These are phyloP conservation scores for Arthrobotrys musiformis DNA, from an alignment of 2,329 filamentous ascomycete species.

Conservation along the genomic window DNA sequence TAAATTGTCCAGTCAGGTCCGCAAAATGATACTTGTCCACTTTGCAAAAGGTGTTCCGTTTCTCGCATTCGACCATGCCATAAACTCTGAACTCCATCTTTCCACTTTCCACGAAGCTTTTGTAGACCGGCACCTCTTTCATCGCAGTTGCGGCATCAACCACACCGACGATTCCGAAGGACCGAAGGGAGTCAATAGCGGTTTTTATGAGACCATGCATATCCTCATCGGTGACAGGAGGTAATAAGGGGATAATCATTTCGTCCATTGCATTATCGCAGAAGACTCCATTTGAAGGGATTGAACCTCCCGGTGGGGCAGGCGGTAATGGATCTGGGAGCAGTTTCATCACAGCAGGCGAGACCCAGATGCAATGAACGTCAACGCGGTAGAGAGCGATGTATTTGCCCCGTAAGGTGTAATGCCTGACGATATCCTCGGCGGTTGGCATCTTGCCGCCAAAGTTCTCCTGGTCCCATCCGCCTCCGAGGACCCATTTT, in stretches of 20 bases:
- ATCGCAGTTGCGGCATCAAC: constrained; percentile 73
- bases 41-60: constrained; percentile 72
- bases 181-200: constrained; percentile 73
- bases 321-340: constrained; percentile 67
- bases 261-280: constrained; percentile 77
- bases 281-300: constrained; percentile 75
- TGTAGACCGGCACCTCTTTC: constrained; percentile 60
- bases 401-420: constrained; percentile 70
- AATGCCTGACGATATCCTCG: constrained; percentile 69
- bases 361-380: constrained; percentile 77
- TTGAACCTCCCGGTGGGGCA: constrained; percentile 72
- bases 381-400: constrained; percentile 78
- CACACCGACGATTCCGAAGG: constrained; percentile 74
- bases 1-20: constrained; percentile 66
- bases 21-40: constrained; percentile 65
- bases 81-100: constrained; percentile 74
- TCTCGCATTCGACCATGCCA: constrained; percentile 74
- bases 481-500: constrained; percentile 74
- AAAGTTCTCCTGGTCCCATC: constrained; percentile 76
- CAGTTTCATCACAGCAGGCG: constrained; percentile 71
- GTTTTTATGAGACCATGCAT: constrained; percentile 69
- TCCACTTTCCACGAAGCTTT: constrained; percentile 64
- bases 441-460: constrained; percentile 73
- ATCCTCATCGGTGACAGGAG: constrained; percentile 68
- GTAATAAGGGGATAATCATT: constrained; percentile 69